Conservation (phyloP, 495 filamentous ascomycete genomes). For the Usnea hakonensis region DNA sequence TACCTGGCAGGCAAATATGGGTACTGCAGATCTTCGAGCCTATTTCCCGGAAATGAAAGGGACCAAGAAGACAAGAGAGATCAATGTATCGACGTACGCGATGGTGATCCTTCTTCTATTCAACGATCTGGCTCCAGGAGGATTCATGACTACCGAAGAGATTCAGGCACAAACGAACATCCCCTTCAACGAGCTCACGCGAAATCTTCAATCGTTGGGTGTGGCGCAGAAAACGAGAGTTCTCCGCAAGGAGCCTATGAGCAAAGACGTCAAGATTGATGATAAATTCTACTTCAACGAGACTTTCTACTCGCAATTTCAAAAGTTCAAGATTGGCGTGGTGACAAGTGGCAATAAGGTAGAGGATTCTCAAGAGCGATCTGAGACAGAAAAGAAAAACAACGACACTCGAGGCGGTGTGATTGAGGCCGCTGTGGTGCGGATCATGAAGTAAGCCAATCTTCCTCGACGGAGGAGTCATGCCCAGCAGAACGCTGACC, state of each 20-base stretch:
- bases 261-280: constrained; percentile 68
- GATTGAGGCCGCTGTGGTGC: constrained; percentile 84
- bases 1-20: constrained; percentile 77
- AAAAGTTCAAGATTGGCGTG: constrained; percentile 80
- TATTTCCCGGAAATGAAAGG: constrained; percentile 67
- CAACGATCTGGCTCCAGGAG: constrained; percentile 62
- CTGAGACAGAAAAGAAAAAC: constrained; percentile 81
- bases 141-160: constrained; percentile 70
- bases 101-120: constrained; percentile 88
- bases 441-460: constrained; percentile 84
- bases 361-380: constrained; percentile 74
- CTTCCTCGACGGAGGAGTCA: background rate
- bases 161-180: constrained; percentile 80
- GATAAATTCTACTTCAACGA: constrained; percentile 84
- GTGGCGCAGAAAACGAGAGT: constrained; percentile 80
- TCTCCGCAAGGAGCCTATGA: constrained; percentile 74
- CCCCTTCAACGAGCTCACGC: constrained; percentile 64
- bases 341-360: constrained; percentile 67
- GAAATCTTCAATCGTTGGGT: constrained; percentile 76
- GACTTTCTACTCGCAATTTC: constrained; percentile 69
- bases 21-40: constrained; percentile 78
- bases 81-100: constrained; percentile 87
- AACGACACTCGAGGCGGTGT: constrained; percentile 66
- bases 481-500: background rate
- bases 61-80: constrained; percentile 66